phyloP scores from a whole-genome alignment of 1,284 basidiomycete genomes.

The Heliocybe sulcata region DNA sequence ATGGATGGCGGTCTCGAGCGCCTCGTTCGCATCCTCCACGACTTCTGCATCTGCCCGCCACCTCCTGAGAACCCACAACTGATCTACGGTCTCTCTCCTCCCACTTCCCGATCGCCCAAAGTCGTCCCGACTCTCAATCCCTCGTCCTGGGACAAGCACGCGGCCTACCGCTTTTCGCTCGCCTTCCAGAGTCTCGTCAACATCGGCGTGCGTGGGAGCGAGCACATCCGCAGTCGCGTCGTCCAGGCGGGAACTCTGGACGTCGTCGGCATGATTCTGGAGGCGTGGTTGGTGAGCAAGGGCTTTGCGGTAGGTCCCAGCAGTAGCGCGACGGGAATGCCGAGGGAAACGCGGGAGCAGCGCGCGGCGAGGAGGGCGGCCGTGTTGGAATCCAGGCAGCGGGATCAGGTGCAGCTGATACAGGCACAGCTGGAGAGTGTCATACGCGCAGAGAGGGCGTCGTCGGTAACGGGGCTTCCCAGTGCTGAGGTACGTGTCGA shows the following conservation, averaged over 20 bases:
- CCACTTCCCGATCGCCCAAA: constrained; percentile 44
- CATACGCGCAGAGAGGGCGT: constrained; percentile 9
- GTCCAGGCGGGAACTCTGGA: constrained; percentile 96
- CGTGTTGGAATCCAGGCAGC: constrained; percentile 32
- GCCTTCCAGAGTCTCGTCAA: constrained; percentile 98
- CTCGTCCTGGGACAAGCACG: constrained; percentile 70
- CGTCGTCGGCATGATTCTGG: constrained; percentile 90
- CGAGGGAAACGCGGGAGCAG: constrained; percentile 67
- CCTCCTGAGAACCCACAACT: constrained; percentile 66
- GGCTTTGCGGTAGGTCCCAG: constrained; percentile 74
- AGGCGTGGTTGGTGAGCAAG: constrained; percentile 84
- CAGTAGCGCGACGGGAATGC: constrained; percentile 52
- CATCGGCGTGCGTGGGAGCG: constrained; percentile 95
- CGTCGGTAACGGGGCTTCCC: constrained; percentile 7
- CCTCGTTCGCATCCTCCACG: constrained; percentile 87
- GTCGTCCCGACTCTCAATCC: constrained; percentile 57
- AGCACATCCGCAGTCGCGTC: constrained; percentile 85
- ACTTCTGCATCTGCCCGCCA: constrained; percentile 75
- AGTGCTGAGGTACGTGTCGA: neutral
- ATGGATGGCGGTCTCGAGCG: constrained; percentile 96
- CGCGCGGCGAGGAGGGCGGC: constrained; percentile 51
- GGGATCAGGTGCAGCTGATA: constrained; percentile 53
- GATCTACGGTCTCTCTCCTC: constrained; percentile 68
- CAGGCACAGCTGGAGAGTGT: neutral
- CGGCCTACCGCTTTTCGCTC: constrained; percentile 81